Conservation (phyloP, 768 basidiomycete species). For the Suillus subalutaceus region DNA sequence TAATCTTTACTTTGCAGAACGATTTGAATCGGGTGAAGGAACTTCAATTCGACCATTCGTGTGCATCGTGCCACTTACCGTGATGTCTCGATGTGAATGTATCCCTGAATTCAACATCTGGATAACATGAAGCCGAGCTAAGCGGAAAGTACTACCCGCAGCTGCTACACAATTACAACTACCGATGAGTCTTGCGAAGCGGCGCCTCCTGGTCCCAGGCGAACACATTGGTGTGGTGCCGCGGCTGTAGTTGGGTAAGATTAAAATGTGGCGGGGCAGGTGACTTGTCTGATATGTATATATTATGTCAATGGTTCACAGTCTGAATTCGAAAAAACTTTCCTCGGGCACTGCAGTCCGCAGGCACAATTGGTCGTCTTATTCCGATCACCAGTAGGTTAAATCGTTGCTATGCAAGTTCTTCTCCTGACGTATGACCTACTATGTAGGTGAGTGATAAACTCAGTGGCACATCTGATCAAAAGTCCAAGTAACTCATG, state of each 20-base stretch:
- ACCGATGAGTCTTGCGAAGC: neutral
- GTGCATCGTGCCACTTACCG: neutral
- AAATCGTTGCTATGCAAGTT: constrained; percentile 1
- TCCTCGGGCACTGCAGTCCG: no score
- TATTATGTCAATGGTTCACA: no score
- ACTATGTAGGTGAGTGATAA: no score
- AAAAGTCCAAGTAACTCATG: neutral
- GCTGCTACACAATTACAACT: neutral
- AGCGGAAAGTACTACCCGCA: neutral
- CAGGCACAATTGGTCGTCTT: neutral
- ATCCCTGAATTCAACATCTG: neutral
- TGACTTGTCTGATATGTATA: no score
- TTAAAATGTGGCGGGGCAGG: neutral
- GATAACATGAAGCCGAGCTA: neutral
- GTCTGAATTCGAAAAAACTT: no score
- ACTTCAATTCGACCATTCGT: neutral
- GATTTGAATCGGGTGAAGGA: no score
- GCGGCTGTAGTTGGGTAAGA: neutral
- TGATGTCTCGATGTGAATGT: no score
- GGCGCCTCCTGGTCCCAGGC: neutral
- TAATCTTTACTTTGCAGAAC: neutral
- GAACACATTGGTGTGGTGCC: neutral
- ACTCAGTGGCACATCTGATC: neutral
- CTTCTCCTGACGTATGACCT: no score
- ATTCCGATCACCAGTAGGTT: constrained; percentile 3